These are phyloP conservation scores for Lachnellula occidentalis DNA, from an alignment of 2,329 filamentous ascomycete species.

Conservation along the genomic window DNA sequence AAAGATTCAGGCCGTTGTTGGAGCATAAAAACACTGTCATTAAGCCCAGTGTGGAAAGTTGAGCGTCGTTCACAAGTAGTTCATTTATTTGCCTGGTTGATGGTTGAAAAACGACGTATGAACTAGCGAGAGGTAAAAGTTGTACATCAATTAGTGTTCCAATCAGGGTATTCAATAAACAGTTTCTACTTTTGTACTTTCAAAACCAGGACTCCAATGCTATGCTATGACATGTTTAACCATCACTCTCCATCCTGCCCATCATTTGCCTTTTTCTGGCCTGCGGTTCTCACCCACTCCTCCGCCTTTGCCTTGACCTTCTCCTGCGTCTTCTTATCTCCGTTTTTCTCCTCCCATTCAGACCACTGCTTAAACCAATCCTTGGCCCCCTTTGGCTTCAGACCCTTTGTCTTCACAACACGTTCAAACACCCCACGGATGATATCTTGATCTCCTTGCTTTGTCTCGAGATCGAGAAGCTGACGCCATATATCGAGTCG, in stretches of 20 bases:
- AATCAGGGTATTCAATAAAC: neutral
- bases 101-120: no score
- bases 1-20: no score
- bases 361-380: slow-evolving; percentile 91
- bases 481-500: slow-evolving; percentile 91
- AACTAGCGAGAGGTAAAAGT: no score
- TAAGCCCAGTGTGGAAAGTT: no score
- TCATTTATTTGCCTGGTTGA: no score
- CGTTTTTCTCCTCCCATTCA: slow-evolving; percentile 75
- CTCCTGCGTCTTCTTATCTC: slow-evolving; percentile 64
- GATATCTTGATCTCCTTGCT: slow-evolving; percentile 50
- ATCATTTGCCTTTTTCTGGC: slow-evolving; percentile 34
- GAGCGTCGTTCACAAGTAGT: no score
- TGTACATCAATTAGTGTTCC: neutral
- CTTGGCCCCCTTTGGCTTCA: slow-evolving; percentile 79
- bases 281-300: slow-evolving; percentile 57
- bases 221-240: slow-evolving; percentile 1
- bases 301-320: slow-evolving; percentile 64
- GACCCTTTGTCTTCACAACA: slow-evolving; percentile 59
- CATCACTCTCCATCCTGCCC: slow-evolving; percentile 1
- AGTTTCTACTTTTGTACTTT: neutral
- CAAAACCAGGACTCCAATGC: slow-evolving; percentile 6
- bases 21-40: no score
- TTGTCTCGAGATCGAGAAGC: slow-evolving; percentile 77
- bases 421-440: slow-evolving; percentile 79